These are phyloP conservation scores for Corylus avellana DNA, from an alignment of 306 rosid genomes.

Conservation along the genomic window DNA sequence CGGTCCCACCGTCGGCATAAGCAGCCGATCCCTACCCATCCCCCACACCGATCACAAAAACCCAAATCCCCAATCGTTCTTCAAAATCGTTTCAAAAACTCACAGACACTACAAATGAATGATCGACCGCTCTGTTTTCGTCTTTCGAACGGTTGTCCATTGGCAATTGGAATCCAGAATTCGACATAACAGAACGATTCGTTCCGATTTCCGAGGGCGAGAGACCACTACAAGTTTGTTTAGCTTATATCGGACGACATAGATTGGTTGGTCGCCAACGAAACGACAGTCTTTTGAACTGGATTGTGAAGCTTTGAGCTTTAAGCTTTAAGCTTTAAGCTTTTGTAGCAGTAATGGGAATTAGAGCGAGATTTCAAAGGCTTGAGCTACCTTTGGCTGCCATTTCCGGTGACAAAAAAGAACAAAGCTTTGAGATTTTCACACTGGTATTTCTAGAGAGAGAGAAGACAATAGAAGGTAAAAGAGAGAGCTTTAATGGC, in stretches of 20 bases:
- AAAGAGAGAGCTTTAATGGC: conserved; percentile 30
- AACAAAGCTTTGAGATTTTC: conserved; percentile 32
- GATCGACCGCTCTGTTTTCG: neutral
- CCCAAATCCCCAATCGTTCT: conserved; percentile 32
- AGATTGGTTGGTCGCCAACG: conserved; percentile 31
- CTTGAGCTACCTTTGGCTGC: conserved; percentile 37
- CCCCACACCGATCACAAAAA: conserved; percentile 32
- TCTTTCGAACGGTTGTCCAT: neutral
- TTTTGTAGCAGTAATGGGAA: conserved; percentile 12
- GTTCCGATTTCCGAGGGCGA: neutral
- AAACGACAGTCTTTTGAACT: neutral
- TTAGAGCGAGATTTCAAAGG: conserved; percentile 31
- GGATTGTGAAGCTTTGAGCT: conserved; percentile 36
- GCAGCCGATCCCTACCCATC: conserved; percentile 83
- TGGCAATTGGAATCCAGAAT: neutral
- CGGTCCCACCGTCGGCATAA: conserved; percentile 85
- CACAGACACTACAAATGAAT: neutral
- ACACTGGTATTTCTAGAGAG: conserved; percentile 33
- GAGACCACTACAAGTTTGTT: neutral
- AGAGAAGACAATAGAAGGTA: conserved; percentile 17
- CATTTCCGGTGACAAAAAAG: conserved; percentile 18
- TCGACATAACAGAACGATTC: neutral
- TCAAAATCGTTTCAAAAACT: conserved; percentile 30
- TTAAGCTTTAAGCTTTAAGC: conserved; percentile 23
- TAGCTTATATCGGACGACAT: conserved; percentile 95